Base-by-base conservation (phyloP, 345 rosid genomes). In the Excoecaria cochinchinensis region DNA sequence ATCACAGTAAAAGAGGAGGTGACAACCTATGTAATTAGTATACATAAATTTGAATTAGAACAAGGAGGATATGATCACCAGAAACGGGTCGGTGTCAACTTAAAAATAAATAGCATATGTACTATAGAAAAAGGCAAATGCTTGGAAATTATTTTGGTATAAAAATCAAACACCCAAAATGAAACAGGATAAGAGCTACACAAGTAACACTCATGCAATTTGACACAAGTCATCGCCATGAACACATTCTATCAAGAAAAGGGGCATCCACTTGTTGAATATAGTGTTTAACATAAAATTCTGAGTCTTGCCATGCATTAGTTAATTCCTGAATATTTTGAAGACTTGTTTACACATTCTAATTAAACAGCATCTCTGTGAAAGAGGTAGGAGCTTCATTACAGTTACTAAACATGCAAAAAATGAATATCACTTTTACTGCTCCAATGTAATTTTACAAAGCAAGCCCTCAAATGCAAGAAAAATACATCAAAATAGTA, bases 61-160 rank as follows among this genome's bases (percentile, higher is more conserved):
- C 17, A 19, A 53, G 21, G 58, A 53, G 21, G n/a, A 48, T 19
- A 11, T 53, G 13, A 48, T 25, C 31, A 60, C 14, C 50, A 71
- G 71, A 56, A 75, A 76, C 50, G 21, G 71, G 46, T 39, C 50
- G 17, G 12, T 40, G 21, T 17, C 57, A 58, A 46, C 52, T 51
- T 73, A 22, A 21, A 38, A 21, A 36, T 22, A 11, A 71, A 66
- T 38, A 40, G 21, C 39, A 59, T 25, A 67, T 0, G 67, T 67
- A 57, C 24, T 56, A 31, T 9, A 31, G 13, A 68, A 7, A 25
- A 44, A 42, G 8, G 15, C 68, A 67, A 2, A 52, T 51, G 53
- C 6, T 47, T 31, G 7, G 24, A 15, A 73, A 60, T 71, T 13
- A 19, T 38, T 36, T 19, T 5, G 10, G 50, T 11, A 57, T 17